Evolutionary conservation across 1,284 basidiomycete genomes (phyloP).

Genomic region (Fomitopsis betulina): DNA sequence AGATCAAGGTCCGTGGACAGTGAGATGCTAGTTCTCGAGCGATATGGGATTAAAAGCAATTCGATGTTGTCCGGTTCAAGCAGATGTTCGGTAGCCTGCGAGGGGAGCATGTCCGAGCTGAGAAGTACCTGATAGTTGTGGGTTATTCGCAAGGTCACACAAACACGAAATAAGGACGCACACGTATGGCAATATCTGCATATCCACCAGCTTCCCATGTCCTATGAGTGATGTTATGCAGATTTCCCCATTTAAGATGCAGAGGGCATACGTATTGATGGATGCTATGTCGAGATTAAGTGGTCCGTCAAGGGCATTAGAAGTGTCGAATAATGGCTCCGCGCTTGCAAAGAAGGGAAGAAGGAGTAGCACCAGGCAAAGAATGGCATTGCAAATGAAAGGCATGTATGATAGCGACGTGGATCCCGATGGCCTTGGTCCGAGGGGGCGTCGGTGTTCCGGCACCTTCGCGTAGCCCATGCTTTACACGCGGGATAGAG

Average conservation of each 20-base stretch:
- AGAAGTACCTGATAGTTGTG: neutral
- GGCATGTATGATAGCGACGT: neutral
- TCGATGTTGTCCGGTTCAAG: neutral
- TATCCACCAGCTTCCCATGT: neutral
- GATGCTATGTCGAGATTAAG: neutral
- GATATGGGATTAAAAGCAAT: neutral
- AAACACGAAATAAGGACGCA: neutral
- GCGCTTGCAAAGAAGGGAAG: neutral
- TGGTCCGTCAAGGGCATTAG: neutral
- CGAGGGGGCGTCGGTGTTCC: slow-evolving; percentile 1
- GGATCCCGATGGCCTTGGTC: neutral
- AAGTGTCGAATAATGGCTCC: neutral
- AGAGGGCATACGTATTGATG: neutral
- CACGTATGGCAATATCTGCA: neutral
- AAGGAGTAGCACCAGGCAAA: neutral
- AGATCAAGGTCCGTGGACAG: neutral
- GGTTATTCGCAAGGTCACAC: neutral
- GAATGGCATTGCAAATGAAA: neutral
- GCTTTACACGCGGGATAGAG: neutral
- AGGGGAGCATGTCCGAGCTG: neutral
- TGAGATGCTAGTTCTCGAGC: neutral
- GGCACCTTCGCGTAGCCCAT: slow-evolving; percentile 4
- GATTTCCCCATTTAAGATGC: neutral
- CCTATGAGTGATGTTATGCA: neutral
- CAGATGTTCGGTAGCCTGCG: neutral